A percentile compares a stretch with the other conserved stretches of the same genome.
Conservation (phyloP, 495 filamentous ascomycete genomes). For the Neurospora pannonica region DNA sequence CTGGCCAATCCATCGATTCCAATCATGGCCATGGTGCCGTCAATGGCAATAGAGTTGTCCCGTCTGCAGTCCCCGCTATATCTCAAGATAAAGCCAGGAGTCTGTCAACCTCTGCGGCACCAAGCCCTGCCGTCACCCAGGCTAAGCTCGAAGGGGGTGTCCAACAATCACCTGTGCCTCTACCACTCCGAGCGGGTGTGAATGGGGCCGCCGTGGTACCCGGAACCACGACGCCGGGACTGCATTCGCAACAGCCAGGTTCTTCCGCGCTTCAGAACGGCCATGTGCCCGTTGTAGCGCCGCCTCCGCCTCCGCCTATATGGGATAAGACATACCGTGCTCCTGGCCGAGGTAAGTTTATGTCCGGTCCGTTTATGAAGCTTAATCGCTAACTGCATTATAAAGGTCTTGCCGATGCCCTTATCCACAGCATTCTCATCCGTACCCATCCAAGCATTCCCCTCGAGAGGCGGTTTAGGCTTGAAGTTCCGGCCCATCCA, state of each 20-base stretch:
- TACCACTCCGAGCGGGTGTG: constrained; percentile 2
- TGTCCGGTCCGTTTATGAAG: neutral
- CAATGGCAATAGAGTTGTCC: constrained; percentile 18
- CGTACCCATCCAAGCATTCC: constrained; percentile 54
- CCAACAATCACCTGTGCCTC: constrained; percentile 28
- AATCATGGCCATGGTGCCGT: constrained; percentile 14
- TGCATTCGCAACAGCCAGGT: constrained; percentile 17
- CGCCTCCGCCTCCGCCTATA: constrained; percentile 12
- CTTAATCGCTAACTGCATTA: neutral
- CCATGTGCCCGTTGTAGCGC: constrained; percentile 3
- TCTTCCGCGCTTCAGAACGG: constrained; percentile 20
- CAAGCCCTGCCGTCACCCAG: constrained; percentile 32
- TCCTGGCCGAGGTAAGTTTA: constrained; percentile 45
- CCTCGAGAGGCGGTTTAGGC: constrained; percentile 39
- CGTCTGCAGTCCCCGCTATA: constrained; percentile 13
- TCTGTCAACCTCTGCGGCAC: constrained; percentile 34
- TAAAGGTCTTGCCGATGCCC: constrained; percentile 38
- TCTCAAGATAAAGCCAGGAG: constrained; percentile 33
- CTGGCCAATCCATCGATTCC: constrained; percentile 29
- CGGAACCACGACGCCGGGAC: constrained; percentile 1
- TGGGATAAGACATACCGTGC: constrained; percentile 27
- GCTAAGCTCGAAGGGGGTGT: constrained; percentile 34
- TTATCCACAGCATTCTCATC: constrained; percentile 58
- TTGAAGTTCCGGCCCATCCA: constrained; percentile 51
- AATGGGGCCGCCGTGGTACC: neutral